These are phyloP conservation scores for Dactylellina parvicollis DNA, from an alignment of 2,329 filamentous ascomycete species.

Conservation along the genomic window DNA sequence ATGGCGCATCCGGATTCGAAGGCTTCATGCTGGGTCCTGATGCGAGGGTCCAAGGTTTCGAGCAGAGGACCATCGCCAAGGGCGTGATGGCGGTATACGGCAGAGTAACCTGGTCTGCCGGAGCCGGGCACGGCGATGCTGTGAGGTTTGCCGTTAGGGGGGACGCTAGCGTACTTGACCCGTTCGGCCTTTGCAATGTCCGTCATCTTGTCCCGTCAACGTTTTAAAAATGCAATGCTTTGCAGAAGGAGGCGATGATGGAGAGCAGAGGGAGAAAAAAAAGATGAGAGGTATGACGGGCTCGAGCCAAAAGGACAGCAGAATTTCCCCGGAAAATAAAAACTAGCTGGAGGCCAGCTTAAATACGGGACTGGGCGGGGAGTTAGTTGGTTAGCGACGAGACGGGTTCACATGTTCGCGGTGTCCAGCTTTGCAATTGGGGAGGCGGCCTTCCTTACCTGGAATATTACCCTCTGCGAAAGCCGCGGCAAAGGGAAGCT, in stretches of 20 bases:
- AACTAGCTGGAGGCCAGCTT: constrained; percentile 31
- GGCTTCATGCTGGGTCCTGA: constrained; percentile 77
- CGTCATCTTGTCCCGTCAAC: constrained; percentile 34
- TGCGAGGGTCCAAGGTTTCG: constrained; percentile 74
- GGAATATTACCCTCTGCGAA: constrained; percentile 7
- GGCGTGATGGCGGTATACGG: constrained; percentile 85
- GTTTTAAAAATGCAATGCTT: not conserved
- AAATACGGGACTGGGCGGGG: constrained; percentile 29
- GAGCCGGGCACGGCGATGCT: constrained; percentile 80
- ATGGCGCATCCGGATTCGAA: constrained; percentile 73
- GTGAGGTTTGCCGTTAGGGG: constrained; percentile 80
- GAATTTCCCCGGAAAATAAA: constrained; percentile 33
- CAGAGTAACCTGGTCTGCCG: constrained; percentile 75
- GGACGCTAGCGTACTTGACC: constrained; percentile 62
- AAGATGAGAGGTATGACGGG: not conserved
- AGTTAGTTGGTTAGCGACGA: constrained; percentile 5
- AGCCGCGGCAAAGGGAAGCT: constrained; percentile 30
- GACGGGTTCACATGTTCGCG: constrained; percentile 41
- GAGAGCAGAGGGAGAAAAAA: not conserved
- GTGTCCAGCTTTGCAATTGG: constrained; percentile 9
- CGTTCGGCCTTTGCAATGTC: constrained; percentile 28
- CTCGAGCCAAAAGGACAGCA: not conserved
- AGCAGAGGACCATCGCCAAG: constrained; percentile 77
- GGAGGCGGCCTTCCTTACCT: constrained; percentile 40
- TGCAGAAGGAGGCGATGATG: not conserved